Base-by-base conservation (phyloP, 2,329 filamentous ascomycete genomes). In the Microascus cirrosus region DNA sequence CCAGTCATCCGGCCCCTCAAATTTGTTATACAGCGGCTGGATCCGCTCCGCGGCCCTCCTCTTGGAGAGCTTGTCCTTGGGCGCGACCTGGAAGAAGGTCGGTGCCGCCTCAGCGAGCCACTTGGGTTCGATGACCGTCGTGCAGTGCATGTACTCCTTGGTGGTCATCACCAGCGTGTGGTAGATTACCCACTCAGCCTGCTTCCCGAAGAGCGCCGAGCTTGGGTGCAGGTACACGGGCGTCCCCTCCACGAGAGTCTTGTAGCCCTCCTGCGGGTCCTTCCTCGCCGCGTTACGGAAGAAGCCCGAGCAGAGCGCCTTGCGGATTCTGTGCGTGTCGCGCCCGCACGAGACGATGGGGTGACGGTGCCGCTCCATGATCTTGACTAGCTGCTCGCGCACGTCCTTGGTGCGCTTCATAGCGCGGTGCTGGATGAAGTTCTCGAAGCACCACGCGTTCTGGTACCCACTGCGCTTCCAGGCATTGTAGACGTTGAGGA, bases 141-240 rank as follows among this genome's bases (percentile, higher is more conserved):
- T 94, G 68, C 84, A 89, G 67, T 96, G 92, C 94, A 99, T 97
- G 72, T 97, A 99, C 74, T 99, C 94, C 74, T 95, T 93, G 25
- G 89, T 95, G 25, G 94, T 99, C 65, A 97, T 80, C 8, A 97
- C 90, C 22, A 99, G 77, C 57, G 84, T 86, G 67, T 96, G 87
- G 69, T 96, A 99, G 58, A 99, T 89, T 36, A 97, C 94, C 79
- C 95, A 95, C 73, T 99, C 94, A 1, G 92, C 88, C 60, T 93
- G 89, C 73, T 97, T 97, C 56, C 94, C 94, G 66, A 97, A 99
- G 15, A 99, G 76, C 11, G 93, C 89, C 10, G 89, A 95, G 61
- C 84, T 88, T 0, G 94, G 94, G 72, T 99, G 95, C 72, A 99
- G 81, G 70, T 95, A 96, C 1, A 99, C 93, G 0, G 92, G 90